Evolutionary conservation across 1,284 basidiomycete genomes (phyloP), one percentile per base, ranked within the genome.

Genomic region (Leccinum huronense): DNA sequence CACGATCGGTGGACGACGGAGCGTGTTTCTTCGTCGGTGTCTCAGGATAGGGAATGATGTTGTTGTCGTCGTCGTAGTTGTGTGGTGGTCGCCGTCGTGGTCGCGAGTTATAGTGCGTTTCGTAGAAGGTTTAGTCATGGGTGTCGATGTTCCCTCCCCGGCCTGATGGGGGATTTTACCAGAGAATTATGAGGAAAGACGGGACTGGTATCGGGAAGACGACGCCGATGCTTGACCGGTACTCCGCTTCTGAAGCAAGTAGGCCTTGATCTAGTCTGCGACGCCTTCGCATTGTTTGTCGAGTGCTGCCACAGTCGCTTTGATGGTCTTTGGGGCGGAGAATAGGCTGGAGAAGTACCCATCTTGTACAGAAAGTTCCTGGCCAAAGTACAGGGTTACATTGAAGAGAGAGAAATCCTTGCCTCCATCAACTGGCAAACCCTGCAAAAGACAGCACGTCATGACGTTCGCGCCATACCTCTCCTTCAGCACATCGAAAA

Each of bases 341-440:
- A 62, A 27, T 76, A 66, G 6, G 62, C 13, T 58, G 59, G 66
- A 60, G 5, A 77, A 58, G 1, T 60, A 31, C 36, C 67, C 66
- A 6, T 73, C 68, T 14, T 65, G 65, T 10, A 77, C 63, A 1
- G 68, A 48, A 11, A 67, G 48, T 48, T 77, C 69, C 73, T 74
- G 60, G 10, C 19, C 38, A 48, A 48, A 48, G 19, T 11, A 13
- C 10, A 45, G 9, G 3, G 36, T 57, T 2, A 10, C n/a, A 45
- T 40, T 40, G 38, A 16, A 40, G 8, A 19, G 42, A 19, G n/a
- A 45, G 10, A 1, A 59, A 33, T 0, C 2, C 63, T 42, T 11
- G 72, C 75, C 70, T 77, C 72, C 36, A 76, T 68, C 40, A 77
- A 38, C 16, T 76, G 71, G 23, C 67, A 76, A 3, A 76, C 70